Conservation (phyloP, 805 yeast species). For the Starmerella davenportii region DNA sequence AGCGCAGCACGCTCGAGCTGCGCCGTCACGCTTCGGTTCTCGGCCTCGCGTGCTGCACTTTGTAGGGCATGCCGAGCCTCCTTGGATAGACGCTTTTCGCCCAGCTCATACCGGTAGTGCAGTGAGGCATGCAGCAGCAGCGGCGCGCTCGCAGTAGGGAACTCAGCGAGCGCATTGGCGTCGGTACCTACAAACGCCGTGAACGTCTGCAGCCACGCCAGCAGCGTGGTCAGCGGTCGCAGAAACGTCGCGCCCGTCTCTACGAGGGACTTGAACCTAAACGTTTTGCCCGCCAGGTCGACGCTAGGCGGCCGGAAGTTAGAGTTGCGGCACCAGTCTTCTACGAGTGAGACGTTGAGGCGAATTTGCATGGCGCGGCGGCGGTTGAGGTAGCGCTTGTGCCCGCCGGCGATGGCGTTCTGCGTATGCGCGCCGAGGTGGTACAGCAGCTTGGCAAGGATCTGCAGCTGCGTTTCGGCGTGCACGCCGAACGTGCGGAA, state of each 20-base stretch:
- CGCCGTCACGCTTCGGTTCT: constrained; percentile 1
- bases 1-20: not conserved
- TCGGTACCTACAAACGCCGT: constrained; percentile 43
- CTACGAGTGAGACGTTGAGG: constrained; percentile 65
- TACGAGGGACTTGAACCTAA: constrained; percentile 38
- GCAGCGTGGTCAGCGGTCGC: constrained; percentile 53
- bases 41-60: constrained; percentile 21
- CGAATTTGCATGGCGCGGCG: constrained; percentile 78
- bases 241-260: constrained; percentile 50
- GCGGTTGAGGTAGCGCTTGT: constrained; percentile 53
- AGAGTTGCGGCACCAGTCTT: constrained; percentile 79
- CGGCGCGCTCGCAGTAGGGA: constrained; percentile 43
- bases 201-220: constrained; percentile 83
- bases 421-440: constrained; percentile 60
- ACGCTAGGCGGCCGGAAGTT: constrained; percentile 30
- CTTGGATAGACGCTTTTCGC: constrained; percentile 50
- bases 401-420: constrained; percentile 41
- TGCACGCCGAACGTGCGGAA: constrained; percentile 66
- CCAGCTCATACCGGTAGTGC: constrained; percentile 67
- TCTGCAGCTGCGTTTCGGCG: constrained; percentile 57
- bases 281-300: constrained; percentile 16
- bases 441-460: constrained; percentile 58
- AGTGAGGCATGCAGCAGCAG: constrained; percentile 58
- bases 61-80: constrained; percentile 30
- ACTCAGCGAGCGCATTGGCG: constrained; percentile 32